These are phyloP conservation scores for Polyplosphaeria fusca DNA, from an alignment of 495 filamentous ascomycete species.

Conservation along the genomic window DNA sequence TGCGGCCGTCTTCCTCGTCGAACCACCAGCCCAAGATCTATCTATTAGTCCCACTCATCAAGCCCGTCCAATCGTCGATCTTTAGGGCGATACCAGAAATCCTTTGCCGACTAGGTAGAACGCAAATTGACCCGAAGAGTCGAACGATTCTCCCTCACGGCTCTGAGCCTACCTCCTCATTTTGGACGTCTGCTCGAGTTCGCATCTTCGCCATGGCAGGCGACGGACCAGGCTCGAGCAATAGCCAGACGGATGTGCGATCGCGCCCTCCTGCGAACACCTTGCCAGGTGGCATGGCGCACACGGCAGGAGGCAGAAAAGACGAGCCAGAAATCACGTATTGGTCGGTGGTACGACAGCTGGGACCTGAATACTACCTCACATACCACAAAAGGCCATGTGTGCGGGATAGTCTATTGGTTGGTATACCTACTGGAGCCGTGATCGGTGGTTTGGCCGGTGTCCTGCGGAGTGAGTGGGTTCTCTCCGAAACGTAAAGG, in stretches of 20 bases:
- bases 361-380: constrained; percentile 66
- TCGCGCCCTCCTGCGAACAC: constrained; percentile 45
- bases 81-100: too few relatives aligned
- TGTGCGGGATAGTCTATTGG: constrained; percentile 73
- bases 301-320: constrained; percentile 49
- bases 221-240: constrained; percentile 44
- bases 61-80: too few relatives aligned
- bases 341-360: constrained; percentile 61
- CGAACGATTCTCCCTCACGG: not conserved
- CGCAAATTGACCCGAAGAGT: not conserved
- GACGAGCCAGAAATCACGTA: constrained; percentile 48
- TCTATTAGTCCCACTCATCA: too few relatives aligned
- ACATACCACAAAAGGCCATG: constrained; percentile 78
- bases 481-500: not conserved
- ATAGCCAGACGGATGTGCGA: not conserved
- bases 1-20: not conserved
- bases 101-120: too few relatives aligned
- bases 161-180: not conserved
- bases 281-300: constrained; percentile 33
- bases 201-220: constrained; percentile 51
- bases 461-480: constrained; percentile 66
- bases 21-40: not conserved
- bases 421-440: constrained; percentile 76
- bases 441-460: constrained; percentile 67
- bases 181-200: not conserved